phyloP scores from a whole-genome alignment of 176 grass and related monocot genomes.

The Avena atlantica region DNA sequence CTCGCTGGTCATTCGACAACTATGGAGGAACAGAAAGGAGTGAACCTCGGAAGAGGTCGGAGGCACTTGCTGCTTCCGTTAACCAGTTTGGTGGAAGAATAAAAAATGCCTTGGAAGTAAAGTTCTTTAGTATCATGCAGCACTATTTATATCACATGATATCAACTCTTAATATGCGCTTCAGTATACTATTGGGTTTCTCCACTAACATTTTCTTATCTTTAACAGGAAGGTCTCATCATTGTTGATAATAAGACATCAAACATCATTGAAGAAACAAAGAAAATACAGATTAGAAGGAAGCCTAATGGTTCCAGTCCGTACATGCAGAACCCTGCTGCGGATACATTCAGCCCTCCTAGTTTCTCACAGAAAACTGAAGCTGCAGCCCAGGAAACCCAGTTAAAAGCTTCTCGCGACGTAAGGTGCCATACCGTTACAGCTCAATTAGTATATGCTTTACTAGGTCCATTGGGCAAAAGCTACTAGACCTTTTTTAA shows the following conservation, averaged over 20 bases:
- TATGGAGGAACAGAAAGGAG: conserved; percentile 11
- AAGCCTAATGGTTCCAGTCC: conserved; percentile 42
- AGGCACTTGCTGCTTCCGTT: conserved; percentile 86
- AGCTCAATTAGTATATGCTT: conserved; percentile 24
- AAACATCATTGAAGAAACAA: conserved; percentile 67
- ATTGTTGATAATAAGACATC: conserved; percentile 63
- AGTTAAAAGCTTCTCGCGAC: conserved; percentile 71
- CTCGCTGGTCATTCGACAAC: conserved; percentile 32
- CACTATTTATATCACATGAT: not conserved
- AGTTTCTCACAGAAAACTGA: conserved; percentile 38
- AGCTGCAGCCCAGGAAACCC: conserved; percentile 35
- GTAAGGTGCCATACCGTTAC: conserved; percentile 73
- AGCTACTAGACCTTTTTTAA: not conserved
- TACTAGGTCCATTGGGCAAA: not conserved
- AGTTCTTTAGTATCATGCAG: not conserved
- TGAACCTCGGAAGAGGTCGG: conserved; percentile 56
- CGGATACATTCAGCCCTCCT: conserved; percentile 26
- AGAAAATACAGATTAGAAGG: conserved; percentile 72
- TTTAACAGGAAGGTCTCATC: conserved; percentile 57
- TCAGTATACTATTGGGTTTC: not conserved
- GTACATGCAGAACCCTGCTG: conserved; percentile 11
- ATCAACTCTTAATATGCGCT: not conserved
- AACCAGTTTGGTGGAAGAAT: conserved; percentile 90
- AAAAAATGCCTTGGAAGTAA: conserved; percentile 87
- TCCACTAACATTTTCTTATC: not conserved